Base-by-base conservation (phyloP, 495 filamentous ascomycete species). In the Penicillium dipodomyicola region DNA sequence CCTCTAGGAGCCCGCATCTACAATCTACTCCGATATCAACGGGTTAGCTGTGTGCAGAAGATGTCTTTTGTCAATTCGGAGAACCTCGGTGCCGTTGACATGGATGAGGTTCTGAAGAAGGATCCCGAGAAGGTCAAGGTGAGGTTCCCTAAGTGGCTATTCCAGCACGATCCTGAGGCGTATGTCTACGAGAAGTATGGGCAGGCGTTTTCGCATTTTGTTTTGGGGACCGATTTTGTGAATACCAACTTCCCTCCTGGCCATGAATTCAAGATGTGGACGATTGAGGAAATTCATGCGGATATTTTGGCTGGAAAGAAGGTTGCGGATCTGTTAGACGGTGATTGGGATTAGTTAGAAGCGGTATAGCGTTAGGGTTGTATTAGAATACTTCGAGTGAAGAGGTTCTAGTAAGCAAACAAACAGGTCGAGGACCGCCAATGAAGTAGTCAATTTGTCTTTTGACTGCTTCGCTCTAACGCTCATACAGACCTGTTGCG, bases 141-240 rank as follows among this genome's bases (percentile, higher is more conserved):
- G 5, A n/a, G 40, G n/a, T 42, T 42, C 19, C n/a, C 40, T n/a
- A 42, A 42, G 40, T 88, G 84, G 85, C 59, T 89, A 33, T 73
- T 83, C 47, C 72, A 70, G 15, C 84, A 85, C 67, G 85, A 89
- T 55, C 79, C 83, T 12, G 85, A 89, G 72, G 69, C 64, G 43
- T 85, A 85, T 63, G 76, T 76, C 3, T 80, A 84, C 40, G 76
- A 82, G 53, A 76, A 83, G 50, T 84, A 80, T 49, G 65, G 65
- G 33, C 70, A 78, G 55, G 75, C 74, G 32, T 72, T 72, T 11
- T 69, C 49, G 15, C 65, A 70, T 61, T 39, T 72, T 1, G 48
- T 64, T 33, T 49, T 27, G 22, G 67, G 70, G 4, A 47, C 42
- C 1, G 50, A 62, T 12, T 72, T 71, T 50, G 56, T 56, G 37